Evolutionary conservation across 345 rosid genomes (phyloP), one percentile per base, ranked within the genome.

Genomic region (Salix purpurea): DNA sequence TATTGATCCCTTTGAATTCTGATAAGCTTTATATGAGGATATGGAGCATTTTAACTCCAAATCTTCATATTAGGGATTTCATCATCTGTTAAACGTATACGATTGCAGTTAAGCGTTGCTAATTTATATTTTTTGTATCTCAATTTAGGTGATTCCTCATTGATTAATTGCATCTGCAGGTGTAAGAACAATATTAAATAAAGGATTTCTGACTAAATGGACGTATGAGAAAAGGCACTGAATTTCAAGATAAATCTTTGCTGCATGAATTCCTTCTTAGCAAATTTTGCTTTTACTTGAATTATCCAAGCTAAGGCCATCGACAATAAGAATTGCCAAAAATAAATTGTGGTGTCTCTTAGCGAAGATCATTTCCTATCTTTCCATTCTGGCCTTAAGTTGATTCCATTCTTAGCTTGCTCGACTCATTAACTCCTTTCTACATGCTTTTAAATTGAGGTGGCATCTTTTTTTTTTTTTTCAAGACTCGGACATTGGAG

Each of bases 401-500:
- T 46, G 14, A 10, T 40, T 12, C 11, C 44, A 40, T 40, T 40
- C 13, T 40, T 40, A 40, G 2, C 44, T 40, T 40, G 44, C 44
- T 10, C 44, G 2, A 40, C 13, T 10, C 13, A 10, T 40, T 40
- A 40, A 40, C 44, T 40, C 14, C 44, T 40, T 10, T 56, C 10
- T 16, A 56, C 26, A 21, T 16, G 24, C 62, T 23, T 56, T 56
- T 56, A 18, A 56, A 56, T 56, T 60, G 24, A 18, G 10, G 23
- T 46, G 44, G 50, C 18, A 46, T 60, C 11, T 56, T 23, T 48
- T 19, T n/a, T 36, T n/a, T 36, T 23, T 74, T 2, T 66, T 32
- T 32, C 73, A 91, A 40, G 94, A 89, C 92, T 7, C 42, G 52
- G 46, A 89, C 90, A 67, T 76, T 91, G 81, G 94, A 88, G 89